These are phyloP conservation scores for Termitomyces sp. DNA, from an alignment of 1,284 basidiomycete genomes.

Conservation along the genomic window DNA sequence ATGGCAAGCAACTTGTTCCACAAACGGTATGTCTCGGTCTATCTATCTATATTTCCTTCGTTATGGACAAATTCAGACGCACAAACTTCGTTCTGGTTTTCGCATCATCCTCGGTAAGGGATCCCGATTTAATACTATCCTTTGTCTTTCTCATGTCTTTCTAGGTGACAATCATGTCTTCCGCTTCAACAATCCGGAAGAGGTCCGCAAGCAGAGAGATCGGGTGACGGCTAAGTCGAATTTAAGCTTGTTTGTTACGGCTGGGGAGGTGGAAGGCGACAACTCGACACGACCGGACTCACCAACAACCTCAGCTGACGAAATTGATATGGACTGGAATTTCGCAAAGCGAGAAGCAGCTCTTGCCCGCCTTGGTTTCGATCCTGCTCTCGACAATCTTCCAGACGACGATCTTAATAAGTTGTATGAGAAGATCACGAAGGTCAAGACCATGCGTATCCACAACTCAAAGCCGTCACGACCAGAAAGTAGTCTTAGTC, in stretches of 20 bases:
- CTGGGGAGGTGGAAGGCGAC: conserved; percentile 56
- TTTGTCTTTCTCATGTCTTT: conserved; percentile 2
- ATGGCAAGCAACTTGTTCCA: conserved; percentile 81
- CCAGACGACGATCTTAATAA: conserved; percentile 93
- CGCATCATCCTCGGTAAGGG: conserved; percentile 86
- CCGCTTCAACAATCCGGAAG: conserved; percentile 94
- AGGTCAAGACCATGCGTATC: conserved; percentile 86
- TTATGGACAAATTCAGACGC: conserved; percentile 40
- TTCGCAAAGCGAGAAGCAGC: conserved; percentile 92
- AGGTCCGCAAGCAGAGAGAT: conserved; percentile 86
- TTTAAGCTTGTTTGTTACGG: conserved; percentile 58
- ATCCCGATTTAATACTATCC: not conserved
- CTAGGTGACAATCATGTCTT: conserved; percentile 96
- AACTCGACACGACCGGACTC: conserved; percentile 70
- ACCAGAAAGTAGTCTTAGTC: conserved; percentile 81
- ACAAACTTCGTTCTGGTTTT: conserved; percentile 87
- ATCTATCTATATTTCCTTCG: conserved; percentile 19
- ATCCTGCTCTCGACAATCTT: conserved; percentile 84
- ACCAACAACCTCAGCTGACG: conserved; percentile 61
- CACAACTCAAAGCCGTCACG: conserved; percentile 59
- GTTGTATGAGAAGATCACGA: conserved; percentile 87
- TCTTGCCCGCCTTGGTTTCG: conserved; percentile 74
- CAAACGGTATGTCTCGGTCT: conserved; percentile 51
- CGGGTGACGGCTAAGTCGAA: conserved; percentile 67
- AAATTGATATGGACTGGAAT: conserved; percentile 86